Evolutionary conservation across 2,329 filamentous ascomycete species (phyloP).

Genomic region (Pestalotiopsis sp.): DNA sequence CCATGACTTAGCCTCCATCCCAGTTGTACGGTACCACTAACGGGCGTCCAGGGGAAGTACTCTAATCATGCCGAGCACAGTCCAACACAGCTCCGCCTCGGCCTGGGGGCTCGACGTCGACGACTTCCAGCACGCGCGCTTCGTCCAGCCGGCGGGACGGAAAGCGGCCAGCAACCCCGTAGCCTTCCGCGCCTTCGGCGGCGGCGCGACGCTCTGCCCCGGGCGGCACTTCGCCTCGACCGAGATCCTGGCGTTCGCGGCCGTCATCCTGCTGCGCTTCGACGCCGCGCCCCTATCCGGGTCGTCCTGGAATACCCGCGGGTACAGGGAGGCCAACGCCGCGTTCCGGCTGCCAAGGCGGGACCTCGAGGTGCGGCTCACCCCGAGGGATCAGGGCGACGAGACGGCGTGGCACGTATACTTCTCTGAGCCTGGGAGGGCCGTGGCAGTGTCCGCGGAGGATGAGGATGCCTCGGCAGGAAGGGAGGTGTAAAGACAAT

Average conservation of each 20-base stretch:
- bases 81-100: slow-evolving; percentile 14
- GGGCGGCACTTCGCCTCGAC: slow-evolving; percentile 6
- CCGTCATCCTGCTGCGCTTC: slow-evolving; percentile 4
- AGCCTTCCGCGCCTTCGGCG: slow-evolving; percentile 7
- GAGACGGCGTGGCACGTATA: neutral
- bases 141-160: too few relatives aligned
- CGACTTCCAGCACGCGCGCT: slow-evolving; percentile 5
- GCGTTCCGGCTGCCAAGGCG: neutral
- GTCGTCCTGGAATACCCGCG: neutral
- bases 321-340: slow-evolving; percentile 4
- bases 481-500: too few relatives aligned
- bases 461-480: neutral
- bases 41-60: slow-evolving; percentile 9
- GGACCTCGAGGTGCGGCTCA: neutral
- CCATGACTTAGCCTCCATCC: too few relatives aligned
- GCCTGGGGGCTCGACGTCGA: slow-evolving; percentile 16
- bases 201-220: slow-evolving; percentile 5
- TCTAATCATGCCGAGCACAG: slow-evolving; percentile 16
- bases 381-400: neutral
- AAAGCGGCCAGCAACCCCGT: neutral
- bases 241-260: slow-evolving; percentile 5
- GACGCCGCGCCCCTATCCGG: neutral
- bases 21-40: too few relatives aligned
- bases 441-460: neutral
- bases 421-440: slow-evolving; percentile 3